These are phyloP conservation scores for Xerocomus cyaneibrunnescens DNA, from an alignment of 1,284 basidiomycete species.

Conservation along the genomic window DNA sequence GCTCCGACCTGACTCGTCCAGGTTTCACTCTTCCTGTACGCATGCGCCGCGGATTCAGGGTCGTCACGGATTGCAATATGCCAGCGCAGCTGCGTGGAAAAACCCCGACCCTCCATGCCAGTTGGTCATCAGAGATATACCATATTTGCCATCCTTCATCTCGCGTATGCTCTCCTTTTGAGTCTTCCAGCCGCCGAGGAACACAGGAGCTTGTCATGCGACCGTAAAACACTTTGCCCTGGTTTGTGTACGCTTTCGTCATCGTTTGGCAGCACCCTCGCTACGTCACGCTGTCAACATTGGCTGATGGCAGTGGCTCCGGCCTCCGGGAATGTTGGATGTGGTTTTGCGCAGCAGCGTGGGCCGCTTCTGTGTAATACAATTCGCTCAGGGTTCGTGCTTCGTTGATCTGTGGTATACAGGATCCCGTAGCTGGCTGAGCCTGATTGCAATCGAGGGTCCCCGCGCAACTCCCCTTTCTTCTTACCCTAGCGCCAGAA, in stretches of 20 bases:
- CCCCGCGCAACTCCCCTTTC: background rate
- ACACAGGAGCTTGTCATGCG: slow-evolving; percentile 13
- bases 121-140: slow-evolving; percentile 16
- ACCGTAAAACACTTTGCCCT: slow-evolving; percentile 8
- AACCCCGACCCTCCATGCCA: slow-evolving; percentile 7
- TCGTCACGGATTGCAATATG: slow-evolving; percentile 15
- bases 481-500: slow-evolving; percentile 19
- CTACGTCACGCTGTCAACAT: slow-evolving; percentile 15
- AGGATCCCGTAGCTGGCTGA: slow-evolving; percentile 1
- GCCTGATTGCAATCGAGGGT: slow-evolving; percentile 19
- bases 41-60: slow-evolving; percentile 24
- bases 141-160: slow-evolving; percentile 4
- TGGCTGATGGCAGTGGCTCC: slow-evolving; percentile 7
- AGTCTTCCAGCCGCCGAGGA: slow-evolving; percentile 4
- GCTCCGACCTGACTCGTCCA: slow-evolving; percentile 22
- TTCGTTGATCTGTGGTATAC: slow-evolving; percentile 12
- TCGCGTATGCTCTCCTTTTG: slow-evolving; percentile 10
- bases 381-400: slow-evolving; percentile 23
- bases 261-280: slow-evolving; percentile 1
- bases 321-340: slow-evolving; percentile 10
- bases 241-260: slow-evolving; percentile 13
- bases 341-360: slow-evolving; percentile 22
- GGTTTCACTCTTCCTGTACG: slow-evolving; percentile 9
- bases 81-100: slow-evolving; percentile 21
- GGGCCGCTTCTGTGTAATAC: slow-evolving; percentile 1